These are phyloP conservation scores for Phialophora macrospora DNA, from an alignment of 2,329 filamentous ascomycete genomes.

Conservation along the genomic window DNA sequence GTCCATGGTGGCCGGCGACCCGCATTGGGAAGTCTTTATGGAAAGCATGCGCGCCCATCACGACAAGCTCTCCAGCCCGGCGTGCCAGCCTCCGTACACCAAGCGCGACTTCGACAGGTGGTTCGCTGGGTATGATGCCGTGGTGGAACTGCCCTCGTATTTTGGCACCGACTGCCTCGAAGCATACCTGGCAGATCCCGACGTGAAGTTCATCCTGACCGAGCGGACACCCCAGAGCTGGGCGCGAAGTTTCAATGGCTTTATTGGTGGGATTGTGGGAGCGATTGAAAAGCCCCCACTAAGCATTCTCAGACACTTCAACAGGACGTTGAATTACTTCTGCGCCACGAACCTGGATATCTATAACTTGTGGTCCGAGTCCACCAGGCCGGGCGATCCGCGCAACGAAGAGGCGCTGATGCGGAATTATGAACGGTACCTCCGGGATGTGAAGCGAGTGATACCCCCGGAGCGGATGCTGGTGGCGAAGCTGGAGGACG, in stretches of 20 bases:
- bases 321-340: constrained; percentile 9
- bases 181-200: constrained; percentile 11
- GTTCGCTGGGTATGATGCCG: constrained; percentile 14
- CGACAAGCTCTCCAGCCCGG: neutral
- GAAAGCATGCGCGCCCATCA: constrained; percentile 4
- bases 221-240: constrained; percentile 15
- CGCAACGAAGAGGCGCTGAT: constrained; percentile 10
- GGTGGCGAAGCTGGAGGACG: constrained; percentile 12
- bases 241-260: constrained; percentile 5
- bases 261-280: neutral
- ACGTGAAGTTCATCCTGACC: constrained; percentile 15
- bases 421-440: constrained; percentile 17
- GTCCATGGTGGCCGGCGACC: neutral
- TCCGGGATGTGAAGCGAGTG: constrained; percentile 8
- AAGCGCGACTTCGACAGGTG: constrained; percentile 19
- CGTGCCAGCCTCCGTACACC: constrained; percentile 4
- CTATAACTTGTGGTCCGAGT: constrained; percentile 9
- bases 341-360: neutral
- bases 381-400: constrained; percentile 1
- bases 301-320: constrained; percentile 16
- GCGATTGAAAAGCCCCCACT: constrained; percentile 2
- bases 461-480: constrained; percentile 11
- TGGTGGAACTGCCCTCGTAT: constrained; percentile 12
- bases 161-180: constrained; percentile 15
- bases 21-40: constrained; percentile 13